Percentiles rank a stretch among this genome's conserved stretches.
Evolutionary conservation across 345 rosid species (phyloP).

Genomic region (Populus ilicifolia): DNA sequence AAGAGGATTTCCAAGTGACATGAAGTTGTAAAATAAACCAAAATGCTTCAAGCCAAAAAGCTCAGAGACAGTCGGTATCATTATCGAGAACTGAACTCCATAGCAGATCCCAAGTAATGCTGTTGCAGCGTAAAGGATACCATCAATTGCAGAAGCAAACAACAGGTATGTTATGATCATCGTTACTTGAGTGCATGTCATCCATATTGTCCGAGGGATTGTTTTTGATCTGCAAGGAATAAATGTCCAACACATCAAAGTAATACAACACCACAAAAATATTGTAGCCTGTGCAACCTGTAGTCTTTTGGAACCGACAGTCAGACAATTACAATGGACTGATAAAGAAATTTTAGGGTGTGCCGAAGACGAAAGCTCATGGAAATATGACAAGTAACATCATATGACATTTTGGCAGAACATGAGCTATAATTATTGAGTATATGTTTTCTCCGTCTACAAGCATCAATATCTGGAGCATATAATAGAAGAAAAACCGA

Average conservation of each 20-base stretch:
- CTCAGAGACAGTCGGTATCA: slow-evolving; percentile 67
- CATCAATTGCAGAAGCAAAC: slow-evolving; percentile 51
- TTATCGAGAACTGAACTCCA: slow-evolving; percentile 57
- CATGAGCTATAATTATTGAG: neutral
- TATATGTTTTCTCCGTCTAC: neutral
- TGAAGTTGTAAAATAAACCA: slow-evolving; percentile 52
- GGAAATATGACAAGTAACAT: neutral
- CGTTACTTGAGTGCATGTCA: slow-evolving; percentile 44
- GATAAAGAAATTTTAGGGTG: neutral
- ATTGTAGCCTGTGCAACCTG: neutral
- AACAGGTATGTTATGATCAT: slow-evolving; percentile 53
- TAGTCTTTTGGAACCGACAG: neutral
- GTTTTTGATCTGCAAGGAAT: slow-evolving; percentile 43
- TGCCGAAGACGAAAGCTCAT: neutral
- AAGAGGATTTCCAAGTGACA: slow-evolving; percentile 59
- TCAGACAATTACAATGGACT: neutral
- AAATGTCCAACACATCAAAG: neutral
- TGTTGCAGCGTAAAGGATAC: slow-evolving; percentile 49
- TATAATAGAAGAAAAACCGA: neutral
- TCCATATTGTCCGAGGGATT: slow-evolving; percentile 60
- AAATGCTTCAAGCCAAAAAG: slow-evolving; percentile 63
- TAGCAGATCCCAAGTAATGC: slow-evolving; percentile 60
- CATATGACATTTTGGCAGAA: neutral
- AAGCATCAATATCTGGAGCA: neutral
- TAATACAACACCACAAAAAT: neutral